Evolutionary conservation across 1,284 basidiomycete genomes (phyloP).

Genomic region (Rhodotorula sp.): DNA sequence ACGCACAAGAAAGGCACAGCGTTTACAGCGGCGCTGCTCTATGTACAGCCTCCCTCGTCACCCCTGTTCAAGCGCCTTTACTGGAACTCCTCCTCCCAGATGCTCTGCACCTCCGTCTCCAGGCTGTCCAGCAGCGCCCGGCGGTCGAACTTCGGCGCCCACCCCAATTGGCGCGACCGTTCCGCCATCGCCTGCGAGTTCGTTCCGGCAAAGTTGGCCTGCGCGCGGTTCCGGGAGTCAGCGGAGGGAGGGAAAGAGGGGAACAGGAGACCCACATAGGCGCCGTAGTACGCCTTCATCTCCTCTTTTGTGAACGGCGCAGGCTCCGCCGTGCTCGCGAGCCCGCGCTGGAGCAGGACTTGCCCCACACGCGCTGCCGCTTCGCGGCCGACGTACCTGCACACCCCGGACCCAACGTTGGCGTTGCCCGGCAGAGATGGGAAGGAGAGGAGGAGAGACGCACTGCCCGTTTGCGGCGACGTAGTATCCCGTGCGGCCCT

Average conservation of each 20-base stretch:
- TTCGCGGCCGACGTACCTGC: too few species aligned
- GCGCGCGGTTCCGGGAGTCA: background rate
- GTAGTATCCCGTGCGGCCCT: background rate
- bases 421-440: too few species aligned
- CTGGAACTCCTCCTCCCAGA: background rate
- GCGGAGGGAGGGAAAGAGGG: background rate
- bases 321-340: background rate
- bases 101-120: background rate
- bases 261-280: background rate
- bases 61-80: too few species aligned
- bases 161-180: background rate
- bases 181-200: slow-evolving; percentile 3
- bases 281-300: background rate
- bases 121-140: background rate
- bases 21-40: too few species aligned
- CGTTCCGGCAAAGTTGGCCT: slow-evolving; percentile 1
- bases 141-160: background rate
- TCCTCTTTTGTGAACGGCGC: background rate
- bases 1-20: too few species aligned
- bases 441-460: background rate
- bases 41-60: too few species aligned
- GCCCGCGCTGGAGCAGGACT: background rate
- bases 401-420: too few species aligned
- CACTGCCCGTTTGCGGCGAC: slow-evolving; percentile 1
- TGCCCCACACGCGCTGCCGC: background rate